These are phyloP conservation scores for Aspergillus fijiensis DNA, from an alignment of 2,329 filamentous ascomycete species.

Conservation along the genomic window DNA sequence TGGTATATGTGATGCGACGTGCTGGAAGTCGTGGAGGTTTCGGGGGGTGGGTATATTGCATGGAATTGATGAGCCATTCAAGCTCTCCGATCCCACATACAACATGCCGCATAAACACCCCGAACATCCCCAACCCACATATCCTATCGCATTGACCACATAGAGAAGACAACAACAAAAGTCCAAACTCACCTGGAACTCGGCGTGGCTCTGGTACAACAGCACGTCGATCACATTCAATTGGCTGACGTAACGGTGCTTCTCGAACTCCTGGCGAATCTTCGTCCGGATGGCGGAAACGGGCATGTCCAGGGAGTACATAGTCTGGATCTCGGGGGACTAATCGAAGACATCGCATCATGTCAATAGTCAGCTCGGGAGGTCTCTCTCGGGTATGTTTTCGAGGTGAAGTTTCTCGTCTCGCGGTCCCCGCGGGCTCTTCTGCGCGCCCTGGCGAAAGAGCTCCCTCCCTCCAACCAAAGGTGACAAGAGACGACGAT, in stretches of 20 bases:
- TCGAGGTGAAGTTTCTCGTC: too few species aligned
- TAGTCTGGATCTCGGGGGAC: constrained; percentile 94
- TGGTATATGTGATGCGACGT: not conserved
- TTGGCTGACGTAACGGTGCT: constrained; percentile 90
- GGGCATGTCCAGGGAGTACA: constrained; percentile 92
- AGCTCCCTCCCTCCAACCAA: not conserved
- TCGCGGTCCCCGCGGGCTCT: too few species aligned
- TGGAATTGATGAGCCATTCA: not conserved
- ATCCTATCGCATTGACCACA: not conserved
- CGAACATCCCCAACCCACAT: not conserved
- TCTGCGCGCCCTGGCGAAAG: not conserved
- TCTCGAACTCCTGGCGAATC: constrained; percentile 94
- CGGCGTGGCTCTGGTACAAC: constrained; percentile 83
- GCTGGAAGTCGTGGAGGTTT: not conserved
- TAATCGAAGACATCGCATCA: constrained; percentile 41
- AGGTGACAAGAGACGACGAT: not conserved
- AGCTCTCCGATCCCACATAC: not conserved
- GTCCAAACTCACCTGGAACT: constrained; percentile 73
- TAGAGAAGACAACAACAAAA: too few species aligned
- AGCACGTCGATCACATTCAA: constrained; percentile 84
- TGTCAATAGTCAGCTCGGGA: not conserved
- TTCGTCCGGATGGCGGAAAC: constrained; percentile 86
- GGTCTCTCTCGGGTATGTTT: not conserved
- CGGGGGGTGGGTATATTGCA: not conserved
- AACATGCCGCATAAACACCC: too few species aligned